A percentile compares a stretch with the other conserved stretches of the same genome.
phyloP scores from a whole-genome alignment of 2,329 filamentous ascomycete species.

The Dactylellina cionopaga region DNA sequence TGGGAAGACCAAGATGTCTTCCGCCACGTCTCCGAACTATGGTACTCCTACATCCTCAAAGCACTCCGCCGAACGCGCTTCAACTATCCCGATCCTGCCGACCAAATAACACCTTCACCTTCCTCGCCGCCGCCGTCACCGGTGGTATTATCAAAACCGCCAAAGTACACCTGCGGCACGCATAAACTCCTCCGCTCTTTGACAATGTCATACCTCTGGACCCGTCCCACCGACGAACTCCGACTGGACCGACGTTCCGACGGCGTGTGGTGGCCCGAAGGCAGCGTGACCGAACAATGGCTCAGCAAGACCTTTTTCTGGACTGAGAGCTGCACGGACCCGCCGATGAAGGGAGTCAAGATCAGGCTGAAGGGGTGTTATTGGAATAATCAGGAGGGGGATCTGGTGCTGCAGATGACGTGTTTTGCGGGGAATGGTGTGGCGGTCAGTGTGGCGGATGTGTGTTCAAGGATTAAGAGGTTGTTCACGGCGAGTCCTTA shows the following conservation, averaged over 20 bases:
- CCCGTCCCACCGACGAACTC: constrained; percentile 45
- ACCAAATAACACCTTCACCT: neutral
- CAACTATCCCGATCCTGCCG: constrained; percentile 24
- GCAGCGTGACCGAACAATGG: constrained; percentile 46
- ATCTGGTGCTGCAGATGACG: constrained; percentile 50
- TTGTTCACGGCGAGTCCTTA: constrained; percentile 48
- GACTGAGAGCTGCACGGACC: constrained; percentile 50
- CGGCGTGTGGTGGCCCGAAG: constrained; percentile 46
- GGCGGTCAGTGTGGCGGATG: constrained; percentile 44
- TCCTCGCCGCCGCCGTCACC: neutral
- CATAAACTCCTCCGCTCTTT: constrained; percentile 47
- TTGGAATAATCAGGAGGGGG: constrained; percentile 50
- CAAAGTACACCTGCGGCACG: constrained; percentile 39
- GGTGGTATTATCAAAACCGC: constrained; percentile 1
- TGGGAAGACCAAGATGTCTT: constrained; percentile 52
- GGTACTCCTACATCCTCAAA: constrained; percentile 50
- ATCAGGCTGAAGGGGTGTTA: constrained; percentile 49
- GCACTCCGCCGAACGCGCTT: constrained; percentile 48
- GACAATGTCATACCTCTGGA: constrained; percentile 50
- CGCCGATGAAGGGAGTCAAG: constrained; percentile 49
- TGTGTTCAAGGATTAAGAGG: constrained; percentile 50
- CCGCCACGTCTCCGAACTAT: constrained; percentile 50
- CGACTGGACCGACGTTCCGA: constrained; percentile 41
- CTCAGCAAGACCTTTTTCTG: constrained; percentile 47
- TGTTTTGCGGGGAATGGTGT: constrained; percentile 48